Evolutionary conservation across 352 stramenopile genomes (phyloP).

Genomic region (Globisporangium iwayamae): DNA sequence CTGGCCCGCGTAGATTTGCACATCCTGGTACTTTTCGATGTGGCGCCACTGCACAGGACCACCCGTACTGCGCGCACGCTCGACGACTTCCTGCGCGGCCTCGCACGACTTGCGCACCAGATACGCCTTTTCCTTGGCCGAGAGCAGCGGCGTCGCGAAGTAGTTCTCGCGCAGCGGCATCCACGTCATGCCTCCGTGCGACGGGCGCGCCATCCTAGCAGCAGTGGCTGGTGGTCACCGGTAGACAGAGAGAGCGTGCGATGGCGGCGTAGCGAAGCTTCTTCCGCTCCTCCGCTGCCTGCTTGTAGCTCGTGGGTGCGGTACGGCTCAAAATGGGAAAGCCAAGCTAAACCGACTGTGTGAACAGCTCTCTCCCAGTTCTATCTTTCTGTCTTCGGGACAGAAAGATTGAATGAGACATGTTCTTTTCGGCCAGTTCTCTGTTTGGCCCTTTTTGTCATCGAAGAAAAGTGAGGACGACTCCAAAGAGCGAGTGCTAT

Average conservation of each 20-base stretch:
- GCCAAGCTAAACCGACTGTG: too few species aligned
- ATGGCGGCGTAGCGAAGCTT: too few species aligned
- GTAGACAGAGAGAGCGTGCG: neutral
- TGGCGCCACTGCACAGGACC: slow-evolving; percentile 73
- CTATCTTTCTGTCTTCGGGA: too few species aligned
- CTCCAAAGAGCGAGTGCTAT: too few species aligned
- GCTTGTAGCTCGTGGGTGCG: too few species aligned
- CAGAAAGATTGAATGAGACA: too few species aligned
- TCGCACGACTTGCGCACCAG: slow-evolving; percentile 81
- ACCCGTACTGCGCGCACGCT: slow-evolving; percentile 54
- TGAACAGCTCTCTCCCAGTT: too few species aligned
- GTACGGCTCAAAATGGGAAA: too few species aligned
- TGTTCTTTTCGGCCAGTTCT: too few species aligned
- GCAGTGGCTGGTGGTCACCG: neutral
- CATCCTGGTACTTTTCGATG: slow-evolving; percentile 69
- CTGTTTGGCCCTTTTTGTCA: too few species aligned
- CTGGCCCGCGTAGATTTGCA: slow-evolving; percentile 73
- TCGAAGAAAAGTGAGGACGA: too few species aligned
- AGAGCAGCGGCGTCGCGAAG: slow-evolving; percentile 69
- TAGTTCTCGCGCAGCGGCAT: slow-evolving; percentile 73
- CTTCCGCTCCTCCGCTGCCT: too few species aligned
- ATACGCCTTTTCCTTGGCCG: slow-evolving; percentile 60
- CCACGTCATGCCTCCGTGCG: slow-evolving; percentile 30
- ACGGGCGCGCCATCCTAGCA: slow-evolving; percentile 9
- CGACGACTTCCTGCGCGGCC: slow-evolving; percentile 72